Conservation (phyloP, 768 basidiomycete species). For the Lactifluus pinguis region DNA sequence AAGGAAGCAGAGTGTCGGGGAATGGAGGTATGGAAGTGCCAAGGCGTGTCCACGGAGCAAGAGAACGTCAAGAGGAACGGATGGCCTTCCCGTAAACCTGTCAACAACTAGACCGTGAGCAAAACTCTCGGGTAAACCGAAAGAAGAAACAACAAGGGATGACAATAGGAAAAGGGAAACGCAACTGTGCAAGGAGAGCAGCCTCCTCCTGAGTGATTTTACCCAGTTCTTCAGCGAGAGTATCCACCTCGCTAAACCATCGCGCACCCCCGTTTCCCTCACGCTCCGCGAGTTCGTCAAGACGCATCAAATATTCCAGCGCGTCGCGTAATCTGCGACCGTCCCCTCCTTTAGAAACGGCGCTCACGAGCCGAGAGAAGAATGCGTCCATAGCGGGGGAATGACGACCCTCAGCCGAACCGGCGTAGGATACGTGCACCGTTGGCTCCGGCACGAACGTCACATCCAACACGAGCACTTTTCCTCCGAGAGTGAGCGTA, state of each 20-base stretch:
- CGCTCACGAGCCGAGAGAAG: conserved; percentile 37
- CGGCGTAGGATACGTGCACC: conserved; percentile 67
- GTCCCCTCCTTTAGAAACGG: conserved; percentile 44
- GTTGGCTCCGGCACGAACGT: conserved; percentile 36
- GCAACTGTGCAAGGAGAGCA: conserved; percentile 41
- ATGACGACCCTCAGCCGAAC: conserved; percentile 30
- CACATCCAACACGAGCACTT: conserved; percentile 15
- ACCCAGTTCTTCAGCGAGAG: conserved; percentile 41
- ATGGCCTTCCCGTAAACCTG: conserved; percentile 21
- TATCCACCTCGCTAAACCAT: conserved; percentile 67
- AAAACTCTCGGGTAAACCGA: neutral
- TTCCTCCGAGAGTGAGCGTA: conserved; percentile 9
- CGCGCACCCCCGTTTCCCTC: conserved; percentile 55
- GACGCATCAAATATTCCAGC: conserved; percentile 58
- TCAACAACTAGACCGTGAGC: neutral
- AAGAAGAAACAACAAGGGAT: conserved; percentile 20
- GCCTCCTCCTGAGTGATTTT: conserved; percentile 47
- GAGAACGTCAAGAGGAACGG: conserved; percentile 61
- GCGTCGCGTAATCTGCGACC: conserved; percentile 41
- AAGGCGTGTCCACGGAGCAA: conserved; percentile 56
- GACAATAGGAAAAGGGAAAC: too few species aligned
- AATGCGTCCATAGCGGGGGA: conserved; percentile 56
- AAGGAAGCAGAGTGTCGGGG: conserved; percentile 65
- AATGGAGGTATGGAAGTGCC: conserved; percentile 61
- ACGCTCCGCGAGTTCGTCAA: conserved; percentile 57